Evolutionary conservation across 2,329 filamentous ascomycete species (phyloP).

Genomic region (Epichloe gansuensis): DNA sequence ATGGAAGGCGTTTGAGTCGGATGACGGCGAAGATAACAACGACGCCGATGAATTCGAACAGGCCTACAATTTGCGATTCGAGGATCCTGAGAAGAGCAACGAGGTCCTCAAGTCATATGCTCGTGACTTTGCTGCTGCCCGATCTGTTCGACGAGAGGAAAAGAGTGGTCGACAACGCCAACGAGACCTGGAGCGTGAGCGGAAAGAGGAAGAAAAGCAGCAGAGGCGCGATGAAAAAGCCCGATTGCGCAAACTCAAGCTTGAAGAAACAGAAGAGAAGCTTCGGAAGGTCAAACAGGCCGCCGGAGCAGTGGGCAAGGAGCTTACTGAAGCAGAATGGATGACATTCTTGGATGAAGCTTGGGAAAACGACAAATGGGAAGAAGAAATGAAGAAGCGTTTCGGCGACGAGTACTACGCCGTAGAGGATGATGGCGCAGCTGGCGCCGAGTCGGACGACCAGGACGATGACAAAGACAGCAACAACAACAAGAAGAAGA

Average conservation of each 20-base stretch:
- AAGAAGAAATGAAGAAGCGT: conserved; percentile 72
- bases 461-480: conserved; percentile 52
- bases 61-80: conserved; percentile 92
- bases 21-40: conserved; percentile 73
- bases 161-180: conserved; percentile 62
- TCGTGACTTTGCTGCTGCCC: conserved; percentile 68
- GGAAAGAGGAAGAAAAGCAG: conserved; percentile 65
- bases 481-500: conserved; percentile 30
- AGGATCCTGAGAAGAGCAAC: conserved; percentile 79
- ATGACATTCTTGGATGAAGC: conserved; percentile 70
- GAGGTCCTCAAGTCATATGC: conserved; percentile 81
- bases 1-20: conserved; percentile 79
- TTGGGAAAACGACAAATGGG: conserved; percentile 85
- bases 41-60: conserved; percentile 81
- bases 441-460: conserved; percentile 49
- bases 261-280: conserved; percentile 82
- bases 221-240: conserved; percentile 70
- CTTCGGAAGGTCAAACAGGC: conserved; percentile 80
- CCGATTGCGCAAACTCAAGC: conserved; percentile 71
- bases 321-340: conserved; percentile 65
- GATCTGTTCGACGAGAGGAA: conserved; percentile 78
- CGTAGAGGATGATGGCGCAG: conserved; percentile 41
- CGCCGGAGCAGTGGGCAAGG: conserved; percentile 61
- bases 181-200: conserved; percentile 64
- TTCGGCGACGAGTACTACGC: conserved; percentile 92